Evolutionary conservation across 495 filamentous ascomycete species (phyloP), one percentile per base, ranked within the genome.

Genomic region (Penicillium salamii): DNA sequence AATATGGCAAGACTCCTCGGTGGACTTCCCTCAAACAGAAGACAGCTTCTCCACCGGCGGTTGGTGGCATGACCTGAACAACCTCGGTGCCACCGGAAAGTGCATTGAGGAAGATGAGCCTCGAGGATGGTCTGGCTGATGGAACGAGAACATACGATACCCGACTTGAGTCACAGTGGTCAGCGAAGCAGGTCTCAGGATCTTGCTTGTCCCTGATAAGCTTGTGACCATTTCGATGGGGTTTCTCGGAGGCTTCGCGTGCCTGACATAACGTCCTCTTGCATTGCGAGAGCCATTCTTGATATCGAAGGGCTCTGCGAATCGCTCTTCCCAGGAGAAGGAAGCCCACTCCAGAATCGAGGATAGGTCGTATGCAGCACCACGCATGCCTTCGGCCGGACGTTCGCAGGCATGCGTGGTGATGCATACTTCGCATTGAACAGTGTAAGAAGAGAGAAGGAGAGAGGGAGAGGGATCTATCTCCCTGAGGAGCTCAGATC

Each of bases 11-110:
- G 74, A 75, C 2, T 70, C 73, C 7, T 93, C 89, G 0, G 81
- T 93, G 29, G 87, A 87, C 6, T 79, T 84, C 43, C 75, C 97
- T 7, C 81, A 88, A 52, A 79, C 78, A 20, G 84, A 84, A 47
- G 85, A 93, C 46, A 75, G 77, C 42, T 91, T 99, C 46, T 70
- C 83, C 21, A 87, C 85, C 53, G 93, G 93, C 47, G 92, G 95
- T 26, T 99, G 93, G 93, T 99, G 93, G 93, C 93, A 99, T 67
- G 90, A 97, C 61, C 73, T 83, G 17, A 80, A 82, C 32, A 87
- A 97, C 46, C 83, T 99, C 15, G 81, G 85, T 19, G 85, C 91
- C 3, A 96, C 90, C 3, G 93, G 93, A 17, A 82, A 89, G 50
- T 95, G 95, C 3, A 61, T 86, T 4, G 90, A 90, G 34, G 78